Percentiles rank a stretch among this genome's conserved stretches.
Conservation (phyloP, 257 asterid genomes). For the Fraxinus anomala region DNA sequence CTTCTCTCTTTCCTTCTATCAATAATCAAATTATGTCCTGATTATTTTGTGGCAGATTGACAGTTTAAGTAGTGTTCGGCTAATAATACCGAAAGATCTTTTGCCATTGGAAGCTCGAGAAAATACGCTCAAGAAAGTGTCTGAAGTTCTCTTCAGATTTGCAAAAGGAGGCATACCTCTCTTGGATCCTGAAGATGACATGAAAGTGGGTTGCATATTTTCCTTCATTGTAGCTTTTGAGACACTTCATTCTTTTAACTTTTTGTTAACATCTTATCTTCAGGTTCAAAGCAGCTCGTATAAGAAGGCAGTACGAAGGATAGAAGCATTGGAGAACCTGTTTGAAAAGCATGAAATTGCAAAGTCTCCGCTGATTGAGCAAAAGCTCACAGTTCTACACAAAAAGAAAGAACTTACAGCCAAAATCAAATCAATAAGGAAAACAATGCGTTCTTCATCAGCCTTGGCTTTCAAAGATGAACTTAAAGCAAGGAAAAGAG, state of each 20-base stretch:
- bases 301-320: conserved; percentile 73
- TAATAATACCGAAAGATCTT: conserved; percentile 85
- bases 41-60: conserved; percentile 52
- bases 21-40: conserved; percentile 14
- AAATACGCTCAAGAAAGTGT: conserved; percentile 83
- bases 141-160: conserved; percentile 78
- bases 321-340: conserved; percentile 90
- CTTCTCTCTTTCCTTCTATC: conserved; percentile 23
- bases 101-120: conserved; percentile 84
- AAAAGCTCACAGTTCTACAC: conserved; percentile 82
- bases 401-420: conserved; percentile 77
- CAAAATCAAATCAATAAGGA: conserved; percentile 80
- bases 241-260: background rate
- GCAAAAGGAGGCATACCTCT: conserved; percentile 76
- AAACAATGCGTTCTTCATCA: conserved; percentile 71
- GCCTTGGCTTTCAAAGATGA: conserved; percentile 95
- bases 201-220: conserved; percentile 62
- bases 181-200: conserved; percentile 93
- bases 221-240: background rate
- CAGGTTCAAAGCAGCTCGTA: conserved; percentile 90
- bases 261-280: conserved; percentile 23
- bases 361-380: conserved; percentile 80
- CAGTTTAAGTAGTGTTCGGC: conserved; percentile 69
- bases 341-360: conserved; percentile 84
- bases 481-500: conserved; percentile 93